Conservation (phyloP, 2,329 filamentous ascomycete species). For the Phialophora tarda region DNA sequence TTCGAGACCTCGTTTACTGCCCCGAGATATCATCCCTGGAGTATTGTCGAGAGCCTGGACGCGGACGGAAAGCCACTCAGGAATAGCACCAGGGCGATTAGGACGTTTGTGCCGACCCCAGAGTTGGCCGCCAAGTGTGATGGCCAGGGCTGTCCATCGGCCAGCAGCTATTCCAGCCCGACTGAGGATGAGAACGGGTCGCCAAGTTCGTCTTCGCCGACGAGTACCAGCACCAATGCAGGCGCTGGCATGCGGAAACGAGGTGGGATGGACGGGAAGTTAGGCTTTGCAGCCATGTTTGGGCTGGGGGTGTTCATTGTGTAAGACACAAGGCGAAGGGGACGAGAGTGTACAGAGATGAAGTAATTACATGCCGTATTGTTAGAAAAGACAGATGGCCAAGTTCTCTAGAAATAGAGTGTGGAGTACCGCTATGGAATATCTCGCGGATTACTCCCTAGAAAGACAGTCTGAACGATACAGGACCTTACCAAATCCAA, state of each 20-base stretch:
- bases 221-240: slow-evolving; percentile 18
- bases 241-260: slow-evolving; percentile 13
- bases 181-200: slow-evolving; percentile 11
- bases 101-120: slow-evolving; percentile 32
- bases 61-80: slow-evolving; percentile 26
- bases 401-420: no score
- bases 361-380: neutral
- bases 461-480: no score
- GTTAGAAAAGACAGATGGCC: neutral
- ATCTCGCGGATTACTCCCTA: no score
- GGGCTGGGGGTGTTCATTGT: slow-evolving; percentile 19
- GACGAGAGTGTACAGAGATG: no score
- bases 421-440: no score
- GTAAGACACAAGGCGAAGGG: neutral
- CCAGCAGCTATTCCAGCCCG: slow-evolving; percentile 9
- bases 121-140: slow-evolving; percentile 27
- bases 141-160: slow-evolving; percentile 22
- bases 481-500: no score
- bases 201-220: slow-evolving; percentile 3
- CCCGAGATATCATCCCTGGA: slow-evolving; percentile 26
- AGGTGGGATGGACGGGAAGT: slow-evolving; percentile 13
- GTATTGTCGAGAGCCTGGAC: slow-evolving; percentile 32
- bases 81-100: slow-evolving; percentile 28
- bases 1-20: slow-evolving; percentile 48
- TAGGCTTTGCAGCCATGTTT: slow-evolving; percentile 25